These are phyloP conservation scores for Castanospermum australe DNA, from an alignment of 306 rosid genomes.

Conservation along the genomic window DNA sequence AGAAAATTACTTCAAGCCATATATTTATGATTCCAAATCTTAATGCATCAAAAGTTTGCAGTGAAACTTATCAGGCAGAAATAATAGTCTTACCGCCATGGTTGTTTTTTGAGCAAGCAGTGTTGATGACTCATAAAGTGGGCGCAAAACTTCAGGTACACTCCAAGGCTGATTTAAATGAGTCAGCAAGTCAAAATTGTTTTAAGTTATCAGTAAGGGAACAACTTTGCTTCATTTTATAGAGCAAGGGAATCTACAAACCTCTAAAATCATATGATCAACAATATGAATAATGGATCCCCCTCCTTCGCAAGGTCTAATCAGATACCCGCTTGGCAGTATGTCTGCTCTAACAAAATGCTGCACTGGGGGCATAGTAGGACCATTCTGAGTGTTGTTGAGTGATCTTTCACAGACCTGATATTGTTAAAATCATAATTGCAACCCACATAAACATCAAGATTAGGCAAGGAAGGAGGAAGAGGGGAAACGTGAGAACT, in stretches of 20 bases:
- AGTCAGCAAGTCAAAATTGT: conserved; percentile 19
- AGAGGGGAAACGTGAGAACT: not conserved
- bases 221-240: not conserved
- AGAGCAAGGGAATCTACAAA: conserved; percentile 28
- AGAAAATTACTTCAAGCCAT: not conserved
- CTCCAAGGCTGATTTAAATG: conserved; percentile 80
- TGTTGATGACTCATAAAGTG: conserved; percentile 86
- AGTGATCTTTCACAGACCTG: conserved; percentile 99
- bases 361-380: conserved; percentile 86
- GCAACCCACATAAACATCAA: not conserved
- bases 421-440: conserved; percentile 24
- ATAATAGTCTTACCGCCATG: conserved; percentile 69
- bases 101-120: conserved; percentile 92
- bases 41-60: conserved; percentile 2
- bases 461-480: not conserved
- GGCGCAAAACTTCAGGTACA: conserved; percentile 96
- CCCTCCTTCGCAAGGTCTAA: conserved; percentile 98
- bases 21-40: not conserved
- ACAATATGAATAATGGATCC: conserved; percentile 94
- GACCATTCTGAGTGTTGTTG: conserved; percentile 97
- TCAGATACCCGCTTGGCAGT: conserved; percentile 90
- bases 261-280: conserved; percentile 93
- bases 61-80: not conserved
- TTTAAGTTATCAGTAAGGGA: conserved; percentile 17
- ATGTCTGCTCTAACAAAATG: conserved; percentile 93